Base-by-base conservation (phyloP, 2,329 filamentous ascomycete species). In the Phaeoacremonium minimum region DNA sequence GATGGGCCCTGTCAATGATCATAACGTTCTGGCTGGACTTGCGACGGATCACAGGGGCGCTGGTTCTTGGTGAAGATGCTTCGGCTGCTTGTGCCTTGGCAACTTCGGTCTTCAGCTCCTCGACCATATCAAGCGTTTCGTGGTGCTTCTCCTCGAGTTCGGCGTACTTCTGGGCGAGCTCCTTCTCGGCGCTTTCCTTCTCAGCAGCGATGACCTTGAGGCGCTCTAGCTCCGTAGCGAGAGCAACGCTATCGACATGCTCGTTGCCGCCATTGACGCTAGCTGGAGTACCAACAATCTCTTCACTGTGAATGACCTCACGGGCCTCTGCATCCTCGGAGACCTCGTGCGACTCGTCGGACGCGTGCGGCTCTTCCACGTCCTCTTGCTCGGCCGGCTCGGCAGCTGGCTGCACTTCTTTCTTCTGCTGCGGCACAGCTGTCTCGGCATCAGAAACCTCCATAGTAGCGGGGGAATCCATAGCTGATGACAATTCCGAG, bases 11-110 rank as follows among this genome's bases (percentile, higher is more conserved):
- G 60, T 98, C 93, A 44, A 90, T 86, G 18, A 83, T 80, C 63
- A 93, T 80, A 29, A 95, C 72, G 43, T 85, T 93, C 59, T 95
- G 89, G 56, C 88, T 95, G 4, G 89, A 95, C 66, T 95, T 95
- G 51, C 91, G 82, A 45, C 90, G 86, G 51, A 96, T 90, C 47
- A 95, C 80, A n/a, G 83, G 81, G 1, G 78, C 32, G n/a, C 69
- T 72, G 8, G 78, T 73, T 19, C 79, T 75, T 5, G 78, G 73
- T n/a, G 83, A 82, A 0, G 74, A 67, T 18, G 69, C 64, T 42
- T 80, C 72, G 19, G 68, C 67, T 33, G 65, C 64, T 52, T 72
- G 72, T n/a, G 86, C 82, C 56, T 86, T 88, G 30, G 85, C 80
- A 5, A 95, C 70, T 52, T 95, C 87, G 0, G 81, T 80, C 70